Evolutionary conservation across 495 filamentous ascomycete genomes (phyloP), one percentile per base, ranked within the genome.

Genomic region (Monascus purpureus): DNA sequence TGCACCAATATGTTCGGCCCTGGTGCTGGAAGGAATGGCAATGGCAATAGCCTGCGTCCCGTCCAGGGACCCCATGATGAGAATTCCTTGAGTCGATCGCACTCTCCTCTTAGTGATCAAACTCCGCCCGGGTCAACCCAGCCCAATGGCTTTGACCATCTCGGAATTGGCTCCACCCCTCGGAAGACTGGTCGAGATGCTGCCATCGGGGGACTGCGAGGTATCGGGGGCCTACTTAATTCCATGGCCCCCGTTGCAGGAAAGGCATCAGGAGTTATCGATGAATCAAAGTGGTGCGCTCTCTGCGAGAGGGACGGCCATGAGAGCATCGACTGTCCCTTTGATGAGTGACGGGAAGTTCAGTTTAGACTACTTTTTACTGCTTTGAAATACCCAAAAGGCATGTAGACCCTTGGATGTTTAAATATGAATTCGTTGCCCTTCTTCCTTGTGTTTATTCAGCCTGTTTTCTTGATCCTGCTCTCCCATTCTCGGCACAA

Each of bases 261-360:
- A 23, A 94, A 90, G 61, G 74, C 78, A 33, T 82, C 72, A 30
- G 77, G 75, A 1, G 62, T 80, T 20, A 68, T 90, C 36, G 83
- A 97, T 45, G 72, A 74, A 40, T 64, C 73, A 35, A 93, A 90
- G 57, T 99, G 90, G 90, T 99, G 90, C 59, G 90, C 92, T 32
- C 63, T 96, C 28, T 99, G 90, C 52, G 90, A 99, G 63, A 71
- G 80, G 33, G 92, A 96, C 47, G 90, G 90, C 18, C 90, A 99
- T 47, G 82, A 90, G 52, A 93, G 85, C 47, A 84, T 92, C 37
- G 82, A 92, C 52, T 96, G 88, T 61, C 88, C 87, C 9, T 80
- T 92, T 57, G 87, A 95, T 52, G 84, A 88, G 49, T 80, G 72
- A 44, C n/a, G n/a, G n/a, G n/a, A n/a, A n/a, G n/a, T n/a, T n/a